Conservation (phyloP, 1,284 basidiomycete genomes). For the Hemileia vastatrix region DNA sequence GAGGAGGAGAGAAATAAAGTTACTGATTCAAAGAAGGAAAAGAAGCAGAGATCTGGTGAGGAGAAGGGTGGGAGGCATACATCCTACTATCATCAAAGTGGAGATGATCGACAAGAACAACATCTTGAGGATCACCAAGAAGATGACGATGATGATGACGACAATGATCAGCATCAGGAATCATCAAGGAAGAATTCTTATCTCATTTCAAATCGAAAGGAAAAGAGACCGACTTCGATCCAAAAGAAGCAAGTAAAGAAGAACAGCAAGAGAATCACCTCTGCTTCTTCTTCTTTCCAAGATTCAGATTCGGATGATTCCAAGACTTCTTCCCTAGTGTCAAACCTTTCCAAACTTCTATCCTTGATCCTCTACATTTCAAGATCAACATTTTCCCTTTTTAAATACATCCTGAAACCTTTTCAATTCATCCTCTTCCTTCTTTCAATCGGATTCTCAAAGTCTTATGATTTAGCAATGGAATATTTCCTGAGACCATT, state of each 20-base stretch:
- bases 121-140: neutral
- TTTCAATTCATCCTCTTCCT: no score
- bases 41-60: neutral
- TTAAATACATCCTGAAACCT: no score
- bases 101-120: neutral
- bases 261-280: neutral
- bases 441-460: no score
- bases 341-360: no score
- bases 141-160: neutral
- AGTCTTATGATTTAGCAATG: no score
- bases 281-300: neutral
- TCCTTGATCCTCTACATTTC: no score
- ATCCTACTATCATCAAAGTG: neutral
- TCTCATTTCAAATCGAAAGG: neutral
- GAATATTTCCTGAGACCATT: no score
- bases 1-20: neutral
- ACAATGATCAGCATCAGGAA: neutral
- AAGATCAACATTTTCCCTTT: no score
- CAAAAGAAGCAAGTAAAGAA: neutral
- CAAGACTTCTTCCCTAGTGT: no score
- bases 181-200: neutral
- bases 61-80: neutral
- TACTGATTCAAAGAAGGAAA: no score
- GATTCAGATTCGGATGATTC: no score
- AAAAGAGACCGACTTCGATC: neutral